These are phyloP conservation scores for Lepidopterella palustris DNA, from an alignment of 495 filamentous ascomycete genomes.

Conservation along the genomic window DNA sequence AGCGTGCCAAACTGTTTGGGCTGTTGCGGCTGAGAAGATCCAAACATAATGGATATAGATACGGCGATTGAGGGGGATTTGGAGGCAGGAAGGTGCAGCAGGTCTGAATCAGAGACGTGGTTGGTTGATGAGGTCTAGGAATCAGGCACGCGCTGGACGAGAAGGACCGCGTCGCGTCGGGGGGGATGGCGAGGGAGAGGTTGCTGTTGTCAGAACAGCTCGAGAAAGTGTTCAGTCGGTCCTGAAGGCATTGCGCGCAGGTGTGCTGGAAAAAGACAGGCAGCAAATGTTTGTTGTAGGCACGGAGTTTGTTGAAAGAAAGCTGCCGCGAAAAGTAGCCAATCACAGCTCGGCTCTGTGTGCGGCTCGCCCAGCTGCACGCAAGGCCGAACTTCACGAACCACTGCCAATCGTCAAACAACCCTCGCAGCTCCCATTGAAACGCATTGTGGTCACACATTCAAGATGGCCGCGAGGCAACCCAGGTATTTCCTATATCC, in stretches of 20 bases:
- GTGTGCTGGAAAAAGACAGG: background rate
- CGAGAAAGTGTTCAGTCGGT: background rate
- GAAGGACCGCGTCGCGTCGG: too few species aligned
- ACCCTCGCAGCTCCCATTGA: conserved; percentile 6
- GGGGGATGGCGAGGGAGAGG: too few species aligned
- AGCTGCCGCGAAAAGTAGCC: conserved; percentile 3
- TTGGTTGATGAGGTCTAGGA: too few species aligned
- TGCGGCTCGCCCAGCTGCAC: background rate
- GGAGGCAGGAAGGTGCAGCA: background rate
- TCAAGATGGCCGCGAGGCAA: conserved; percentile 39
- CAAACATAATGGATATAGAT: background rate
- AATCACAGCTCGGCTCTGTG: conserved; percentile 23
- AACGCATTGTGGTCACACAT: conserved; percentile 21
- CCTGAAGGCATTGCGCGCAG: background rate
- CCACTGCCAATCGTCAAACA: conserved; percentile 14
- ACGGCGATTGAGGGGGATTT: background rate
- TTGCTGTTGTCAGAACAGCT: background rate
- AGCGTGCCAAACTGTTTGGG: conserved; percentile 34
- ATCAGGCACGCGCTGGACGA: background rate
- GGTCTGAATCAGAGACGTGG: too few species aligned
- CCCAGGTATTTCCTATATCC: conserved; percentile 32
- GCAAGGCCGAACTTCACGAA: conserved; percentile 1
- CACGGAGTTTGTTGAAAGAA: background rate
- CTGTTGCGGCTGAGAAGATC: background rate
- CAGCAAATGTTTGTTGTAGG: background rate